These are phyloP conservation scores for Rhododendron kiyosumense DNA, from an alignment of 148 eudicot genomes.

Conservation along the genomic window DNA sequence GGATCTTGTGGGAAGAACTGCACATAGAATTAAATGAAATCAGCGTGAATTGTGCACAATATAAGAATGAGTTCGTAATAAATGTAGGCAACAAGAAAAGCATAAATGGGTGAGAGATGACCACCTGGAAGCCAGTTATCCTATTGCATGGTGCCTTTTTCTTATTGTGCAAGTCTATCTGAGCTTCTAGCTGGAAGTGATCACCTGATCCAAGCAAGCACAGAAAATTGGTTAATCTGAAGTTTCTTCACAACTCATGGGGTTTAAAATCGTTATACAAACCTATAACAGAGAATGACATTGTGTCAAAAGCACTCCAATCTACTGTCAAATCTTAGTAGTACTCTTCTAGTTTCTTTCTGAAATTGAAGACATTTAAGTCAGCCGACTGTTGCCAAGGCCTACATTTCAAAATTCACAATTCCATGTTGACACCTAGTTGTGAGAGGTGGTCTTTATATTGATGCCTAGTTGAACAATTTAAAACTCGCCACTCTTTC, in stretches of 20 bases:
- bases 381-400: background rate
- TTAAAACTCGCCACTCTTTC: background rate
- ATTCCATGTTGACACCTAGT: background rate
- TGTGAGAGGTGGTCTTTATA: background rate
- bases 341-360: background rate
- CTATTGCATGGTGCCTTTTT: slow-evolving; percentile 76
- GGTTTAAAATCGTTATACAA: background rate
- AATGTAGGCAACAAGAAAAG: background rate
- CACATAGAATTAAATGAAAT: slow-evolving; percentile 10
- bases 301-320: background rate
- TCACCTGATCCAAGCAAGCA: slow-evolving; percentile 44
- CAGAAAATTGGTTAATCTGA: slow-evolving; percentile 9
- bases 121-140: slow-evolving; percentile 87
- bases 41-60: background rate
- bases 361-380: background rate
- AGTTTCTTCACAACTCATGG: background rate
- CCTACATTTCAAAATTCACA: background rate
- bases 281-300: background rate
- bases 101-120: slow-evolving; percentile 12
- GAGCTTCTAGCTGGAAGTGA: slow-evolving; percentile 61
- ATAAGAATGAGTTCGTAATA: background rate
- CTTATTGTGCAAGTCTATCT: slow-evolving; percentile 50
- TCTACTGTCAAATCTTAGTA: background rate
- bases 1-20: slow-evolving; percentile 86
- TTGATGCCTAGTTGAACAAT: background rate